Percentiles rank a stretch among this genome's conserved stretches.
Evolutionary conservation across 73 alveolate genomes (phyloP).

Genomic region (Symbiodinium natans): DNA sequence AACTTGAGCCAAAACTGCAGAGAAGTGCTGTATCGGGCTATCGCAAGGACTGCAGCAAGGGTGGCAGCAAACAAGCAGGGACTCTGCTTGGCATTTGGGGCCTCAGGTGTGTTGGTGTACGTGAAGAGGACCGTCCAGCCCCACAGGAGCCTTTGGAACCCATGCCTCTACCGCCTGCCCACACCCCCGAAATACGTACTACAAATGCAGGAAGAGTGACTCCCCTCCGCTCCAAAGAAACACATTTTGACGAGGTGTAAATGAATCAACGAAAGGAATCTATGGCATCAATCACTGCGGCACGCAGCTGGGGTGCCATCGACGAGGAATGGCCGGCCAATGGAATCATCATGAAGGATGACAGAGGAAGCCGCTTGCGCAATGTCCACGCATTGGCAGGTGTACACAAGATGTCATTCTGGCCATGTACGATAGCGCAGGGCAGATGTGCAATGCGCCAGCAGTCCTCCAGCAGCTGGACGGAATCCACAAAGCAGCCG

Average conservation of each 20-base stretch:
- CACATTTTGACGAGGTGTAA: too few relatives aligned
- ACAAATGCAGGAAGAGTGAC: too few relatives aligned
- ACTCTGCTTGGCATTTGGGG: too few relatives aligned
- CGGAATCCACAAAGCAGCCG: constrained; percentile 68
- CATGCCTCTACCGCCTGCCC: too few relatives aligned
- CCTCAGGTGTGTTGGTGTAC: too few relatives aligned
- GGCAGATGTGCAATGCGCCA: constrained; percentile 41
- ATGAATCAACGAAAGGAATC: constrained; percentile 34
- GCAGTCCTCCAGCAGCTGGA: constrained; percentile 40
- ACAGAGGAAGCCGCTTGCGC: constrained; percentile 57
- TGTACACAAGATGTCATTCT: constrained; percentile 45
- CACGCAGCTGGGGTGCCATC: constrained; percentile 47
- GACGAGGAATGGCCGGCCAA: constrained; percentile 91
- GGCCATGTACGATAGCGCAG: constrained; percentile 30
- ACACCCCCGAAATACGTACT: too few relatives aligned
- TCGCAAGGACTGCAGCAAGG: too few relatives aligned
- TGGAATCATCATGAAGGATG: constrained; percentile 42
- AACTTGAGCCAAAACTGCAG: neutral
- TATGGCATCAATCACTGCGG: constrained; percentile 57
- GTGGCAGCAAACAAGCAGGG: too few relatives aligned
- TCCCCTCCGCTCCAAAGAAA: too few relatives aligned
- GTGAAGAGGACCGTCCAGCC: too few relatives aligned
- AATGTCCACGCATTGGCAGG: constrained; percentile 39
- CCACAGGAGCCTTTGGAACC: too few relatives aligned
- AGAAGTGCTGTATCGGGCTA: too few relatives aligned